Evolutionary conservation across 345 rosid genomes (phyloP).

Genomic region (Eucalyptus viminalis): DNA sequence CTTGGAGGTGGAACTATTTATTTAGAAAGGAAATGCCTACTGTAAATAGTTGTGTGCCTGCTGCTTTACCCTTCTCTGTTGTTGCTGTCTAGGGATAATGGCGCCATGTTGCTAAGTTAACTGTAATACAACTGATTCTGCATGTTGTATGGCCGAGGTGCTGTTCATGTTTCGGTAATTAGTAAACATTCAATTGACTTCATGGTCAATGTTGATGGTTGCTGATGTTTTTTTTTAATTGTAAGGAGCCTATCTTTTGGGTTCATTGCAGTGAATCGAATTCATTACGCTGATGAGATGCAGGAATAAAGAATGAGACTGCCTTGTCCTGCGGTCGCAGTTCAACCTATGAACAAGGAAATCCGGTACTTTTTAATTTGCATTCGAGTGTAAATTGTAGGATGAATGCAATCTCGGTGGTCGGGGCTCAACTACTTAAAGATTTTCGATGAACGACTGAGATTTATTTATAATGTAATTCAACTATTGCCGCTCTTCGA

Average conservation of each 20-base stretch:
- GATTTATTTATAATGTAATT: neutral
- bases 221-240: neutral
- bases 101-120: neutral
- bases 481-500: neutral
- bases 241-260: neutral
- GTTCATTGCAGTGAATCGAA: neutral
- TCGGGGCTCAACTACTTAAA: neutral
- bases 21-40: neutral
- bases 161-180: neutral
- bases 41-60: neutral
- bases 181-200: neutral
- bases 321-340: neutral
- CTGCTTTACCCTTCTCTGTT: neutral
- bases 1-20: neutral
- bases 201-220: neutral
- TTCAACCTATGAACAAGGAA: neutral
- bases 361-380: neutral
- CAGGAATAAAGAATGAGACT: neutral
- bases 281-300: neutral
- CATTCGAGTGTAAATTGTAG: neutral
- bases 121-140: neutral
- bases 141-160: neutral
- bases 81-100: neutral
- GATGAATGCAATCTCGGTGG: neutral
- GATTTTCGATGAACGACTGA: neutral